Conservation (phyloP, 352 stramenopile genomes). For the Aphanomyces astaci region DNA sequence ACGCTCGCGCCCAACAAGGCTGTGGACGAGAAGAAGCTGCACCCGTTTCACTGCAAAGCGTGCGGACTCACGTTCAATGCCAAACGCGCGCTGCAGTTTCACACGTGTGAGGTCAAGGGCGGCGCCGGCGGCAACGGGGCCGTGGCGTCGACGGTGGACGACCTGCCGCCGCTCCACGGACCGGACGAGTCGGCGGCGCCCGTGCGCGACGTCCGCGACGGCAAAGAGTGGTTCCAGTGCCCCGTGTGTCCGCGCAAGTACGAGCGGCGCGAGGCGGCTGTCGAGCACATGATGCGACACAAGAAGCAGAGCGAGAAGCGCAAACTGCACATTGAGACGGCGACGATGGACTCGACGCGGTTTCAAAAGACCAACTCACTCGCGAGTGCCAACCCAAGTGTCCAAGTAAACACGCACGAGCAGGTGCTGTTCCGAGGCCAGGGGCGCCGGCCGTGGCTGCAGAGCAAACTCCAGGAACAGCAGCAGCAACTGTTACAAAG, state of each 20-base stretch:
- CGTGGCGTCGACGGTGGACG: background rate
- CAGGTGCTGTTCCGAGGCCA: slow-evolving; percentile 72
- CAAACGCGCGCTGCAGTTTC: slow-evolving; percentile 74
- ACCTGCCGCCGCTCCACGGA: slow-evolving; percentile 60
- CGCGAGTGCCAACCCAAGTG: slow-evolving; percentile 74
- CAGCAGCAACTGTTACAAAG: slow-evolving; percentile 2
- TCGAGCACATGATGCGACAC: slow-evolving; percentile 75
- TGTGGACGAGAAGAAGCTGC: slow-evolving; percentile 82
- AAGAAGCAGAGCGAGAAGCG: slow-evolving; percentile 82
- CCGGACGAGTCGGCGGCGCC: slow-evolving; percentile 44
- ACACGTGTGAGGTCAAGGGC: slow-evolving; percentile 65
- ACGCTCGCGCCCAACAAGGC: slow-evolving; percentile 59
- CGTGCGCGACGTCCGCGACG: slow-evolving; percentile 68
- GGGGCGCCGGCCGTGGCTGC: slow-evolving; percentile 67
- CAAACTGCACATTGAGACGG: slow-evolving; percentile 78
- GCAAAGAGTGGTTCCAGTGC: slow-evolving; percentile 83
- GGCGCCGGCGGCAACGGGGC: slow-evolving; percentile 26
- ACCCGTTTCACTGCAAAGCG: slow-evolving; percentile 66
- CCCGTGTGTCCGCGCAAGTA: slow-evolving; percentile 72
- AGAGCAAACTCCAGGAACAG: slow-evolving; percentile 47
- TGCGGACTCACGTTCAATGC: slow-evolving; percentile 86
- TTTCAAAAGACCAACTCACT: slow-evolving; percentile 71
- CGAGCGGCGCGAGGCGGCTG: slow-evolving; percentile 57
- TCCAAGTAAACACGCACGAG: slow-evolving; percentile 84
- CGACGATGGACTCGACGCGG: slow-evolving; percentile 68